Evolutionary conservation across 108 stramenopile species (phyloP).

Genomic region (Pinguiococcus pyrenoidosus): DNA sequence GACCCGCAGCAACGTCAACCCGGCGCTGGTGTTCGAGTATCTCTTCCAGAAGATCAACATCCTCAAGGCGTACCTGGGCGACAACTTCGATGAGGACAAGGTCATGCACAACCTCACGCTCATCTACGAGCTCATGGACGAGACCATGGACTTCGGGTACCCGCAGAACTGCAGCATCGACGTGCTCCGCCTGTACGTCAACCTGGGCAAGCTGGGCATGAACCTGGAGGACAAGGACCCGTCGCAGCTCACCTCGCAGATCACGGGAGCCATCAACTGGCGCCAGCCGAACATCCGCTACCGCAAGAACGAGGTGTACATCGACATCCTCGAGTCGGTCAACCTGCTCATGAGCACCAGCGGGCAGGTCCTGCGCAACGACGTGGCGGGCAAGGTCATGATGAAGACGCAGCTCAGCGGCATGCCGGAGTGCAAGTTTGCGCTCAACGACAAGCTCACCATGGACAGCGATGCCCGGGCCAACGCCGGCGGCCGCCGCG

Average conservation of each 20-base stretch:
- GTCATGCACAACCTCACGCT: constrained; percentile 94
- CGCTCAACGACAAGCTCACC: constrained; percentile 95
- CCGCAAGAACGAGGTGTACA: constrained; percentile 97
- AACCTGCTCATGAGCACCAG: constrained; percentile 80
- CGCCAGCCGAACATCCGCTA: constrained; percentile 87
- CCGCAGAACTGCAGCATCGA: constrained; percentile 97
- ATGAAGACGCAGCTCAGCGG: constrained; percentile 97
- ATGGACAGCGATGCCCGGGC: constrained; percentile 72
- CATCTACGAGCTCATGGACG: constrained; percentile 95
- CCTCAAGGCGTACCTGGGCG: constrained; percentile 90
- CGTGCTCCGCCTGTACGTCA: constrained; percentile 89
- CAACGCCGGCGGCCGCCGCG: constrained; percentile 38
- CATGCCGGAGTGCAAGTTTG: constrained; percentile 89
- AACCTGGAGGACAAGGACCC: constrained; percentile 59
- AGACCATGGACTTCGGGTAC: constrained; percentile 58
- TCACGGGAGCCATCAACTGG: constrained; percentile 96
- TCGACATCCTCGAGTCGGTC: constrained; percentile 92
- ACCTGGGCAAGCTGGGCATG: constrained; percentile 69
- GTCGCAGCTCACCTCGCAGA: constrained; percentile 58
- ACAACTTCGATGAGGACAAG: constrained; percentile 81
- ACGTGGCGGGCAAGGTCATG: constrained; percentile 85
- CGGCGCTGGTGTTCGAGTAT: constrained; percentile 91
- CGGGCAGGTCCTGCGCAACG: constrained; percentile 62
- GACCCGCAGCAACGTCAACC: constrained; percentile 89
- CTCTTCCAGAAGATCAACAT: constrained; percentile 81